phyloP scores from a whole-genome alignment of 2,329 filamentous ascomycete genomes.

The Colletotrichum liriopes region DNA sequence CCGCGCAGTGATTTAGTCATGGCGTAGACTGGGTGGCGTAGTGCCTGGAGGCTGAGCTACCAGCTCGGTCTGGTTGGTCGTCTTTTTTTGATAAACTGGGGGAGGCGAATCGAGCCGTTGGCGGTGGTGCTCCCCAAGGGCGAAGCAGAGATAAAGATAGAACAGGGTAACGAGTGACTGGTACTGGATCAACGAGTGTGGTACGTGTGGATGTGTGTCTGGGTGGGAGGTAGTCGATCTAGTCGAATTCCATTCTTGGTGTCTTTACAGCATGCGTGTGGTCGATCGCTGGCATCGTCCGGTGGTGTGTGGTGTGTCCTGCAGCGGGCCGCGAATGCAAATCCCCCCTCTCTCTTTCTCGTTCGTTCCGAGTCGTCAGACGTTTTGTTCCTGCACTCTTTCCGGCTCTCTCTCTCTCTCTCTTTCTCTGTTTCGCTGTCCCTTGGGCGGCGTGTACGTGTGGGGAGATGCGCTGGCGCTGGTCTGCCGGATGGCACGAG shows the following conservation, averaged over 20 bases:
- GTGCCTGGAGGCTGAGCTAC: slow-evolving; percentile 39
- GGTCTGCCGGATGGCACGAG: not conserved
- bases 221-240: slow-evolving; percentile 34
- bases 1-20: slow-evolving; percentile 63
- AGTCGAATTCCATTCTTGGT: slow-evolving; percentile 43
- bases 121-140: slow-evolving; percentile 22
- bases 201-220: slow-evolving; percentile 24
- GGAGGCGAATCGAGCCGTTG: slow-evolving; percentile 38
- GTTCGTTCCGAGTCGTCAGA: slow-evolving; percentile 14
- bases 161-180: slow-evolving; percentile 38
- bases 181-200: slow-evolving; percentile 34
- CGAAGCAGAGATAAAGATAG: slow-evolving; percentile 32
- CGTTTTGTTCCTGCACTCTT: not conserved
- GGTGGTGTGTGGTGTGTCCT: slow-evolving; percentile 32
- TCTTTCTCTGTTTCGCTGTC: not conserved
- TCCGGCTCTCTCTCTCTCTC: not conserved
- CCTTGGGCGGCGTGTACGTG: not conserved
- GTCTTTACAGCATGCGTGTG: slow-evolving; percentile 23
- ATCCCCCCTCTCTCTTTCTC: not conserved
- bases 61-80: slow-evolving; percentile 17
- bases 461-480: not conserved
- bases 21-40: slow-evolving; percentile 55
- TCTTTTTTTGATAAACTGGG: slow-evolving; percentile 28
- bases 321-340: slow-evolving; percentile 33
- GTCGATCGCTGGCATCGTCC: slow-evolving; percentile 37